These are phyloP conservation scores for Graphilbum sp. DNA, from an alignment of 2,329 filamentous ascomycete genomes.

Conservation along the genomic window DNA sequence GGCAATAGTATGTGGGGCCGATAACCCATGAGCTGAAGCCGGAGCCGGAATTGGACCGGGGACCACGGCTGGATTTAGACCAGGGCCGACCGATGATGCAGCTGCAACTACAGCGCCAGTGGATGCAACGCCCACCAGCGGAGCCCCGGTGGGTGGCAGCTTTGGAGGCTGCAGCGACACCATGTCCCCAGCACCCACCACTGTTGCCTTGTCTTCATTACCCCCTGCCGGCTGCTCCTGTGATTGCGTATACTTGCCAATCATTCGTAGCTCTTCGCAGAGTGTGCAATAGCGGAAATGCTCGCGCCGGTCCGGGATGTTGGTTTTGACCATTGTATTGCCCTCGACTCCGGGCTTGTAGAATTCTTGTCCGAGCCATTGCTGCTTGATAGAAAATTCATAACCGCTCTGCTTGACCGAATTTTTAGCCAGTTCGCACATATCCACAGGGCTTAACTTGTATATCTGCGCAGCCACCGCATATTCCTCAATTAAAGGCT, in stretches of 20 bases:
- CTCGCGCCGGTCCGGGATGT: constrained; percentile 84
- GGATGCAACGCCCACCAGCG: no score
- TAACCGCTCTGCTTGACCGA: constrained; percentile 92
- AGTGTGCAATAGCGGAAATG: constrained; percentile 81
- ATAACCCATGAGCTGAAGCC: no score
- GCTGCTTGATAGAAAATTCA: constrained; percentile 72
- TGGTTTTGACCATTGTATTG: constrained; percentile 90
- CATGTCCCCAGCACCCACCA: neutral
- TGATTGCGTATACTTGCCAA: constrained; percentile 24
- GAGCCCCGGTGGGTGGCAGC: no score
- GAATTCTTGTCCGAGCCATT: constrained; percentile 76
- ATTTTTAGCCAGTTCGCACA: constrained; percentile 96
- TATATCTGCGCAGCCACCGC: constrained; percentile 97
- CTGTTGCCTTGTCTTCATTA: neutral
- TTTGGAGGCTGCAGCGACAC: no score
- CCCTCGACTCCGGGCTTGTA: constrained; percentile 63
- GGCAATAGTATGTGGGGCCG: neutral
- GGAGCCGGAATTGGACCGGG: no score
- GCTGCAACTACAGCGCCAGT: no score
- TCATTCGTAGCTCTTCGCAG: constrained; percentile 62
- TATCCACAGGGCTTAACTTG: constrained; percentile 90
- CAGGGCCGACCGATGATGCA: no score
- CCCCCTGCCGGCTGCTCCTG: neutral
- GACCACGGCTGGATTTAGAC: no score
- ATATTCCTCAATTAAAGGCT: constrained; percentile 95